phyloP scores from a whole-genome alignment of 2,329 filamentous ascomycete genomes.

The Phaeosphaeriaceae sp. region DNA sequence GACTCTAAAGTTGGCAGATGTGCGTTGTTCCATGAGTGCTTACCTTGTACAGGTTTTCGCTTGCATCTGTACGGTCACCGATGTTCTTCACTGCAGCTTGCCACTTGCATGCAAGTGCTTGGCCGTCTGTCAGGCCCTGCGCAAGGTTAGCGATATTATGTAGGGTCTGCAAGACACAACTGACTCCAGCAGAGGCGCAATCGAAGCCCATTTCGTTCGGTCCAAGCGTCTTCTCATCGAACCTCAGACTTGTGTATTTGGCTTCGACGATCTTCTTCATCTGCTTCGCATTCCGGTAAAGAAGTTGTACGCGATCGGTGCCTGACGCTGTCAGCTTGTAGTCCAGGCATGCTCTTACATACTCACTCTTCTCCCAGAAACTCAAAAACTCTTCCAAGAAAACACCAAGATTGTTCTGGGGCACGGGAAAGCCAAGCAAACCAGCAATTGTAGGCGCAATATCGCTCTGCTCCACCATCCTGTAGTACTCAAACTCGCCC shows the following conservation, averaged over 20 bases:
- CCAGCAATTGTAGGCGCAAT: constrained; percentile 88
- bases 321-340: constrained; percentile 38
- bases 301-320: constrained; percentile 68
- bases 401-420: constrained; percentile 87
- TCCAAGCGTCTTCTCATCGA: constrained; percentile 42
- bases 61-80: constrained; percentile 39
- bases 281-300: constrained; percentile 81
- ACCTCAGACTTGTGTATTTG: constrained; percentile 68
- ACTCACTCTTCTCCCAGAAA: constrained; percentile 77
- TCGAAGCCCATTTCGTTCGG: constrained; percentile 13
- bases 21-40: neutral
- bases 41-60: neutral
- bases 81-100: constrained; percentile 32
- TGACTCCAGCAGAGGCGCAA: constrained; percentile 14
- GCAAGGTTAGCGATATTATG: constrained; percentile 4
- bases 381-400: constrained; percentile 80
- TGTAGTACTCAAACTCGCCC: constrained; percentile 83
- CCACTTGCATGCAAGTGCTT: constrained; percentile 73
- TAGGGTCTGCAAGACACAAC: neutral
- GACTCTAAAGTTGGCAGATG: neutral
- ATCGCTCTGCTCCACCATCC: constrained; percentile 89
- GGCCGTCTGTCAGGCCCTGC: constrained; percentile 26
- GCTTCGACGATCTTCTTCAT: constrained; percentile 78
- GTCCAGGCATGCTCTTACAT: constrained; percentile 23
- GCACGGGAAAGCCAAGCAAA: constrained; percentile 84